phyloP scores from a whole-genome alignment of 2,329 filamentous ascomycete species.

The Cladosporium sphaerospermum region DNA sequence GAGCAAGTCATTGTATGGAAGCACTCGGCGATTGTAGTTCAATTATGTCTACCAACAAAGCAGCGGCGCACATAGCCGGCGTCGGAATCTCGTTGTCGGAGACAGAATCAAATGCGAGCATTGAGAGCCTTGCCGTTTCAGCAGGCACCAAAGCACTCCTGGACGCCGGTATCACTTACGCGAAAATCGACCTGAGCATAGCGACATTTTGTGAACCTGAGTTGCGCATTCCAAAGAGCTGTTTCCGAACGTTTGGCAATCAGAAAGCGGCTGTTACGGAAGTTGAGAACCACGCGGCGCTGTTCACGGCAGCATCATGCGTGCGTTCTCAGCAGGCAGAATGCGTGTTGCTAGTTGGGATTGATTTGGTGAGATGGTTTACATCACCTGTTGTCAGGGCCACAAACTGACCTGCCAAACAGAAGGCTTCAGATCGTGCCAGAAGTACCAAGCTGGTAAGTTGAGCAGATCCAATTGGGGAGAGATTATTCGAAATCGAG shows the following conservation, averaged over 20 bases:
- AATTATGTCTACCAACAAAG: background rate
- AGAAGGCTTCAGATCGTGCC: background rate
- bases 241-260: conserved; percentile 19
- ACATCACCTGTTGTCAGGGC: background rate
- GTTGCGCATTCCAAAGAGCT: conserved; percentile 13
- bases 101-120: background rate
- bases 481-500: background rate
- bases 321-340: conserved; percentile 16
- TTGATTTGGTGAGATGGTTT: conserved; percentile 15
- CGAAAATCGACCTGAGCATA: conserved; percentile 19
- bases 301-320: conserved; percentile 17
- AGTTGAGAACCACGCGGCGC: conserved; percentile 18
- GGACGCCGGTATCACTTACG: conserved; percentile 24
- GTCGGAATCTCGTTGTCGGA: conserved; percentile 14
- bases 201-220: conserved; percentile 15
- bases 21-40: too few relatives aligned
- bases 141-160: conserved; percentile 23
- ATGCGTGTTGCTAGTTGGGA: conserved; percentile 19
- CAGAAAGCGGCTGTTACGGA: conserved; percentile 17
- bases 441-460: background rate
- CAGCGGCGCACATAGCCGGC: conserved; percentile 20
- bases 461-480: background rate
- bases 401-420: background rate
- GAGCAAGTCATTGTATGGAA: too few relatives aligned
- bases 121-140: conserved; percentile 14